Evolutionary conservation across 2,329 filamentous ascomycete species (phyloP), one percentile per base, ranked within the genome.

Genomic region (Penicillium sp.): DNA sequence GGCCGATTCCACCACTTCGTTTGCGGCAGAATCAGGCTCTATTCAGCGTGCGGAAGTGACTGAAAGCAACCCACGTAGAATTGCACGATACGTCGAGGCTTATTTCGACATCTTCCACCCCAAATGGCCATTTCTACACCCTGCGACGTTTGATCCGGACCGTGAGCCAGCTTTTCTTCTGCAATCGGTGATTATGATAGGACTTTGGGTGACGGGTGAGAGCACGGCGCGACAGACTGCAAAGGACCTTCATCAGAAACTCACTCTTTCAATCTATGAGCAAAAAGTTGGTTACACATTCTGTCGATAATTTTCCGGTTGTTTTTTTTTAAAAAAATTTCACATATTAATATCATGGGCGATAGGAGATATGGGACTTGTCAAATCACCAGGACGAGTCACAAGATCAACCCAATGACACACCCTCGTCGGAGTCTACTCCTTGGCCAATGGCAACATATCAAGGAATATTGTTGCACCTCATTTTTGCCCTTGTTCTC

Each of bases 401-500:
- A 25, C 35, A 46, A 13, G 13, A 18, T 28, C 9, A n/a, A 11
- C 40, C 29, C 5, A 32, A 32, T 32, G 29, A 35, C 9, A 43
- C 13, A 11, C 8, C 24, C n/a, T 3, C 26, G 12, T 27, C 41
- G 7, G 41, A 36, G n/a, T 9, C 32, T 36, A 55, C 50, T 3
- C 42, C 50, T 9, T 63, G 60, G 57, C 61, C 62, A 9, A 55
- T 64, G 5, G 56, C 60, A 33, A 64, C 61, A 6, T 64, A 61
- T 18, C 61, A 64, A 27, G 54, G 51, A 9, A 58, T 64, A 25
- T 54, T 64, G 5, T 47, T 64, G 2, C 59, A 63, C n/a, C 46
- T 60, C 9, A 62, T 64, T 9, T 62, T 63, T 35, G 51, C 61
- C 9, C 25, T 64, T 1, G 36, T 60, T 0, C 8, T 18, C 5